Evolutionary conservation across 495 filamentous ascomycete species (phyloP).

Genomic region (Staphylotrichum longicolle): DNA sequence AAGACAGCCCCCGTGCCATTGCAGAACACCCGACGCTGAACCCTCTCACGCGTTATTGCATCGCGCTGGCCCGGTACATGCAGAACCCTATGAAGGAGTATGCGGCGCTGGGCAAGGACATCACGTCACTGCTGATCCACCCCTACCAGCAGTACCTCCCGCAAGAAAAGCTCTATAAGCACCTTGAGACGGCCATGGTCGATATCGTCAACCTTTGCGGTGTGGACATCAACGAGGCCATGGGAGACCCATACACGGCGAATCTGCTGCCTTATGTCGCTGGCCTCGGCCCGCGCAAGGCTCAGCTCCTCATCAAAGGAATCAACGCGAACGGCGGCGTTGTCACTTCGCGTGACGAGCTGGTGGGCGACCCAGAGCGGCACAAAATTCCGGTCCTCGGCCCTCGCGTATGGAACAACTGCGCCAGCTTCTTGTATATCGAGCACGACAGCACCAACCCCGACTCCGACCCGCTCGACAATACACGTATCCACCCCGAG

Average conservation of each 20-base stretch:
- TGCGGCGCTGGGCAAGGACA: constrained; percentile 82
- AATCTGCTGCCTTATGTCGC: constrained; percentile 89
- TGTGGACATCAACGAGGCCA: constrained; percentile 90
- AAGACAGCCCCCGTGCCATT: constrained; percentile 78
- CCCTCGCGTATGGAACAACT: constrained; percentile 90
- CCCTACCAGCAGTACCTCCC: constrained; percentile 84
- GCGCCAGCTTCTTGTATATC: constrained; percentile 89
- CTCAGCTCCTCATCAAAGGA: constrained; percentile 79
- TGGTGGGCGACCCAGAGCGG: constrained; percentile 80
- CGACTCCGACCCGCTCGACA: constrained; percentile 87
- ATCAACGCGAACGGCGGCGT: constrained; percentile 83
- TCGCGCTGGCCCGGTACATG: constrained; percentile 82
- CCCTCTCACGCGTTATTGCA: constrained; percentile 79
- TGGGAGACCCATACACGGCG: constrained; percentile 71
- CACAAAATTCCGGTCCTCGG: constrained; percentile 76
- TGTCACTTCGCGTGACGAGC: constrained; percentile 75
- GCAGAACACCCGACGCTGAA: constrained; percentile 75
- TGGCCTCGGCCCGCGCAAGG: constrained; percentile 91
- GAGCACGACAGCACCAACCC: constrained; percentile 76
- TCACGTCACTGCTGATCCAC: constrained; percentile 83
- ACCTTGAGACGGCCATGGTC: constrained; percentile 89
- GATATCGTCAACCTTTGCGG: constrained; percentile 97
- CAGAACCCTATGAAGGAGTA: constrained; percentile 96
- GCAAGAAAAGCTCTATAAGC: constrained; percentile 77
- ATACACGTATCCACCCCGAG: constrained; percentile 94